A percentile compares a stretch with the other conserved stretches of the same genome.
Conservation (phyloP, 163 green algal genomes). For the Scenedesmus sp. region DNA sequence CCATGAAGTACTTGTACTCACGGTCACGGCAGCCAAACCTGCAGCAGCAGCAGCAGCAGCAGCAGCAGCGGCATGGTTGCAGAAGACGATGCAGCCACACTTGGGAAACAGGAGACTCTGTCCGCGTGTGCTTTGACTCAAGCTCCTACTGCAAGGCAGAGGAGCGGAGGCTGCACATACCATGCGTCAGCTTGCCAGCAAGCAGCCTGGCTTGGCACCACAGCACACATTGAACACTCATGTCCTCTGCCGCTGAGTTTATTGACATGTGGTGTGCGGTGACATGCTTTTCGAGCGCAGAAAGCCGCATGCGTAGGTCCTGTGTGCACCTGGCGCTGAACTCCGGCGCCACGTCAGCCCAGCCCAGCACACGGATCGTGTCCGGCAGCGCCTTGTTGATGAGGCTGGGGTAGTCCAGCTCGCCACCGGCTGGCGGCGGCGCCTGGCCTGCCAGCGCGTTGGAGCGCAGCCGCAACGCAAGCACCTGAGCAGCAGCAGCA, state of each 20-base stretch:
- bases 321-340: slow-evolving; percentile 74
- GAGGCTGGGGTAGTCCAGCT: slow-evolving; percentile 88
- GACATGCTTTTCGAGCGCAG: too few relatives aligned
- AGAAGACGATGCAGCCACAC: background rate
- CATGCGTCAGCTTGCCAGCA: too few relatives aligned
- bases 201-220: too few relatives aligned
- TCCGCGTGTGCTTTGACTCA: too few relatives aligned
- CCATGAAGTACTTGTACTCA: slow-evolving; percentile 92
- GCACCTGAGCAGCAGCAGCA: slow-evolving; percentile 70
- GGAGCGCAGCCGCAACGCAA: slow-evolving; percentile 83
- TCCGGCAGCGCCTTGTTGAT: slow-evolving; percentile 86
- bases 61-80: background rate
- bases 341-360: slow-evolving; percentile 61
- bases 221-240: too few relatives aligned
- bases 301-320: too few relatives aligned
- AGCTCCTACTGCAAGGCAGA: too few relatives aligned
- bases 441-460: slow-evolving; percentile 57
- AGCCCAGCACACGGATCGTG: slow-evolving; percentile 80
- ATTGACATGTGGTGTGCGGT: too few relatives aligned
- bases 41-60: slow-evolving; percentile 29
- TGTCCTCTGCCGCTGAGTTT: too few relatives aligned
- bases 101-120: too few relatives aligned
- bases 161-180: too few relatives aligned
- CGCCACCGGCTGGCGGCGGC: slow-evolving; percentile 60
- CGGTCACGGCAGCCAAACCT: slow-evolving; percentile 82